Evolutionary conservation across 1,139 yeast species (phyloP), one percentile per base, ranked within the genome.

Genomic region (Pichia sp.): DNA sequence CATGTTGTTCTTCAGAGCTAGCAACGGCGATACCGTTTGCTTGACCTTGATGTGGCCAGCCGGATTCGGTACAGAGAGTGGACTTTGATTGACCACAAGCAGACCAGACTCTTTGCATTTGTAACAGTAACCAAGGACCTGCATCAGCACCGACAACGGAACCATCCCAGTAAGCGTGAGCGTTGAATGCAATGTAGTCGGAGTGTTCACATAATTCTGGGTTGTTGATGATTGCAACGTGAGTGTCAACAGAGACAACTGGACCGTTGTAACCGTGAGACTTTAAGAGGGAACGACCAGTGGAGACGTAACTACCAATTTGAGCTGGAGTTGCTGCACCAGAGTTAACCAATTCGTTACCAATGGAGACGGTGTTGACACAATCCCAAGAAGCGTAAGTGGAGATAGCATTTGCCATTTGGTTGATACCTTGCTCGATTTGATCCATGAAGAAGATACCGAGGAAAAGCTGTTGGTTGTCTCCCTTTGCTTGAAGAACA

Each of bases 141-240:
- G 91, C 74, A 50, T 75, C 66, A 8, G 63, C 62, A 47, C 91
- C 86, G 41, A 60, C 64, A 38, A 80, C 76, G 52, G 71, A 63
- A 55, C 83, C 80, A 60, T 80, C 87, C 66, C 83, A 82, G 73
- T 67, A 82, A 50, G 91, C 82, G 60, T 82, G 94, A 39, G 83
- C 81, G 60, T 81, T 82, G 49, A 80, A 82, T 22, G 91, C 91
- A 61, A 82, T 67, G 68, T 80, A 82, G 62, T 82, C 93, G 23
- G 87, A 79, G 53, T 64, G 60, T 34, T 67, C 62, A 67, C 94
- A 83, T 58, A 82, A 70, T 27, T 63, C 79, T 44, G 87, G 80
- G 71, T 82, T 79, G 63, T 68, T 67, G 45, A 74, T 67, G 48
- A 78, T 77, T 33, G 93, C 88, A 51, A 76, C 74, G 58, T 79